Conservation (phyloP, 2,329 filamentous ascomycete genomes). For the Teratosphaeria epicoccoides region DNA sequence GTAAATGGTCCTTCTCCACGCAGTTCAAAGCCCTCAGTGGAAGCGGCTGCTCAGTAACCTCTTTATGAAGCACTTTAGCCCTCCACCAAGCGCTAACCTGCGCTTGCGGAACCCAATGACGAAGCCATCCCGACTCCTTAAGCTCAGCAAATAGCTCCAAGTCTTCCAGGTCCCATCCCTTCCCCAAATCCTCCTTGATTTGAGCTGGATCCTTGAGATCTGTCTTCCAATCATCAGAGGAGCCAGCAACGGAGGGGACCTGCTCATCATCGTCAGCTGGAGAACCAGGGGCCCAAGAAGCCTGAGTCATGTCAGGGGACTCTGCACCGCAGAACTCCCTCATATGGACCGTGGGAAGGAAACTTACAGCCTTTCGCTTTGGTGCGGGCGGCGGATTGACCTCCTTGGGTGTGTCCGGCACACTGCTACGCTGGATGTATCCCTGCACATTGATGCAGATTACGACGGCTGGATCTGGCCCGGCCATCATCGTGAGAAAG, state of each 20-base stretch:
- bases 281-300: background rate
- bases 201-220: background rate
- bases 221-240: background rate
- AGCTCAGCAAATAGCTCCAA: background rate
- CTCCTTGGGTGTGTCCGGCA: background rate
- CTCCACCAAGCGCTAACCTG: background rate
- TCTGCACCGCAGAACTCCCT: background rate
- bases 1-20: background rate
- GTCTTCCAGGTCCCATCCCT: background rate
- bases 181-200: background rate
- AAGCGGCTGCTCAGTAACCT: background rate
- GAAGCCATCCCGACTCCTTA: background rate
- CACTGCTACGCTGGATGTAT: background rate
- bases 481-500: background rate
- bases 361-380: background rate
- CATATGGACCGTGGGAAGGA: background rate
- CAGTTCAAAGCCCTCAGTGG: background rate
- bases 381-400: background rate
- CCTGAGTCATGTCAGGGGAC: background rate
- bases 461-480: background rate
- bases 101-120: background rate
- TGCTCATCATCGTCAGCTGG: background rate
- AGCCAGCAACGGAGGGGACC: background rate
- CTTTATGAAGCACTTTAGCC: background rate
- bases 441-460: background rate